These are phyloP conservation scores for Gynandropsis gynandra DNA, from an alignment of 345 rosid species.

Conservation along the genomic window DNA sequence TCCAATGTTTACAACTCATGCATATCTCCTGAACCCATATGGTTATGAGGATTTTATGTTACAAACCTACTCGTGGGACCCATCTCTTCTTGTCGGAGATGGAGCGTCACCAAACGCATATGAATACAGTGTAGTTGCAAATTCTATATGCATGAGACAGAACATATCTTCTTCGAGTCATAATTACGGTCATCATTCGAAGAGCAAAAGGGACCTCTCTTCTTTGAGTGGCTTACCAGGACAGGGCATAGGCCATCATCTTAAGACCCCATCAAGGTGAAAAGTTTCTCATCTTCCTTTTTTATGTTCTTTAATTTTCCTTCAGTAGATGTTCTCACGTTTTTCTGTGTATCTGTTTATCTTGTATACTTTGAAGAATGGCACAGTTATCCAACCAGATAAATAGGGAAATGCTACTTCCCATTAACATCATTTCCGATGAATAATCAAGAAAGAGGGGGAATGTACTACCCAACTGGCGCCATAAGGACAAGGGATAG, in stretches of 20 bases:
- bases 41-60: slow-evolving; percentile 35
- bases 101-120: slow-evolving; percentile 25
- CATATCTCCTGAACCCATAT: slow-evolving; percentile 29
- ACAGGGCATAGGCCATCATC: slow-evolving; percentile 29
- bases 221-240: slow-evolving; percentile 28
- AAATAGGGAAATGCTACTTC: slow-evolving; percentile 18
- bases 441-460: slow-evolving; percentile 35
- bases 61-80: slow-evolving; percentile 31
- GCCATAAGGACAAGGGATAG: slow-evolving; percentile 27
- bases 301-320: background rate
- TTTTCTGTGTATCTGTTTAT: background rate
- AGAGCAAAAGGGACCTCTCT: slow-evolving; percentile 30
- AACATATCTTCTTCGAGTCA: too few relatives aligned
- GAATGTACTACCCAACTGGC: slow-evolving; percentile 17
- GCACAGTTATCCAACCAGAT: slow-evolving; percentile 22
- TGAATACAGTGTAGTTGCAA: slow-evolving; percentile 26
- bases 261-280: slow-evolving; percentile 30
- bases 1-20: too few relatives aligned
- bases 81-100: slow-evolving; percentile 19
- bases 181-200: too few relatives aligned
- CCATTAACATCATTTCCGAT: slow-evolving; percentile 23
- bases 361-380: slow-evolving; percentile 7
- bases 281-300: too few relatives aligned
- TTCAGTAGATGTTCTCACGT: background rate
- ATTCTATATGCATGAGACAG: too few relatives aligned